A percentile compares a stretch with the other conserved stretches of the same genome.
phyloP scores from a whole-genome alignment of 2,329 filamentous ascomycete species.

The Colletotrichum orbiculare region DNA sequence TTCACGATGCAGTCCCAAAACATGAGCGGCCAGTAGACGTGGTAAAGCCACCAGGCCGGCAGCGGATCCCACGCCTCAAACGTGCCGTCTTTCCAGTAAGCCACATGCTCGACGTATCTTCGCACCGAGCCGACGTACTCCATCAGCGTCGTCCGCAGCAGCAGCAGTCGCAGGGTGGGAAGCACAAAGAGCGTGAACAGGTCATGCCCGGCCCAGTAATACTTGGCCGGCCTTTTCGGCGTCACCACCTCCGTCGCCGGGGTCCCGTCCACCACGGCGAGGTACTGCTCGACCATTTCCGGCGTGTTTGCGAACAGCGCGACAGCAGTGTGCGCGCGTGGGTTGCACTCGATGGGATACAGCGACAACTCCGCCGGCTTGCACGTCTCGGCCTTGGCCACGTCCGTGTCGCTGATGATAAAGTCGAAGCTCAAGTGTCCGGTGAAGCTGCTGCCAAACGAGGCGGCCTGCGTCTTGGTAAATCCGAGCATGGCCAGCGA shows the following conservation, averaged over 20 bases:
- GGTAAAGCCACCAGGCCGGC: slow-evolving; percentile 67
- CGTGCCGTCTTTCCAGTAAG: slow-evolving; percentile 65
- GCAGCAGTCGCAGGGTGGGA: slow-evolving; percentile 59
- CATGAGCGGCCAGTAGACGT: slow-evolving; percentile 64
- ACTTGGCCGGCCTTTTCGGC: slow-evolving; percentile 41
- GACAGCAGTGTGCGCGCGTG: slow-evolving; percentile 75
- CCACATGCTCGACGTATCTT: slow-evolving; percentile 50
- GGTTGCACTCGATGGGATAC: slow-evolving; percentile 79
- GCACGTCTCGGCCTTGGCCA: slow-evolving; percentile 44
- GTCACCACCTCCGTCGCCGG: slow-evolving; percentile 18
- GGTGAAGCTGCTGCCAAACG: slow-evolving; percentile 64
- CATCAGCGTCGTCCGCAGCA: slow-evolving; percentile 5
- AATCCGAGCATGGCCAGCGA: slow-evolving; percentile 72
- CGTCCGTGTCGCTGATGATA: slow-evolving; percentile 62
- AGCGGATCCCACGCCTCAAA: slow-evolving; percentile 66
- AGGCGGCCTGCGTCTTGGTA: slow-evolving; percentile 66
- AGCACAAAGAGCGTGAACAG: slow-evolving; percentile 63
- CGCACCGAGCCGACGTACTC: slow-evolving; percentile 36
- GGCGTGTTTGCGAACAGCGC: slow-evolving; percentile 65
- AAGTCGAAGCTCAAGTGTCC: slow-evolving; percentile 82
- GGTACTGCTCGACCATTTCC: slow-evolving; percentile 63
- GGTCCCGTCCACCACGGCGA: slow-evolving; percentile 55
- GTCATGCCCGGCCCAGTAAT: slow-evolving; percentile 78
- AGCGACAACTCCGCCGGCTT: slow-evolving; percentile 46
- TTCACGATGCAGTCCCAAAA: slow-evolving; percentile 58